Evolutionary conservation across 306 rosid species (phyloP), one percentile per base, ranked within the genome.

Genomic region (Cicer cuneatum): DNA sequence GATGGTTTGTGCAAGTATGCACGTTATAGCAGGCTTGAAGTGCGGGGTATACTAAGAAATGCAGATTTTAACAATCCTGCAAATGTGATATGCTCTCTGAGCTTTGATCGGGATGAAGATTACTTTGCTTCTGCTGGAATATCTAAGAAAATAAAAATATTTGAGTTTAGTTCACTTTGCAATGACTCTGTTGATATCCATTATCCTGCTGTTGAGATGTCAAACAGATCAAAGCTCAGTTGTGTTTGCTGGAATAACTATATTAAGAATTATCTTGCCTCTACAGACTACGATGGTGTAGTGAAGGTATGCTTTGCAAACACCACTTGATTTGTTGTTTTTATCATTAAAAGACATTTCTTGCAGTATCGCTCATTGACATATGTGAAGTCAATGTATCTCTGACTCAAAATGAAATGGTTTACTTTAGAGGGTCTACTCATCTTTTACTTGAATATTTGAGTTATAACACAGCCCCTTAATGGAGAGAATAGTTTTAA

Each of bases 181-280:
- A 87, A 78, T 75, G 87, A 89, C 71, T 82, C 94, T 67, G 94
- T 87, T 47, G 98, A 91, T 79, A 88, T 91, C 67, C 97, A 91
- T 82, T 93, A 93, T 83, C 98, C 97, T 19, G 96, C 65, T 11
- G 79, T 84, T 39, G 98, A 93, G 87, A 89, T 93, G 91, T 38
- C 89, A 75, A 93, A 93, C 83, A 86, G 75, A 69, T 88, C 97
- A 72, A 91, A 82, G 84, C 86, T 91, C 79, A 93, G 94, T 69
- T 89, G 97, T 81, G 89, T 93, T 87, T 83, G 94, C 90, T 93
- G 98, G 98, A 93, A 93, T 86, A 86, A 75, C 88, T 93, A 93
- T 69, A 85, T 93, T 64, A 91, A 84, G 86, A 93, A 88, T 87
- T 93, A 93, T 89, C 85, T 93, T 68, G 96, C 98, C 69, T 91